These are phyloP conservation scores for Coemansia sp. DNA, from an alignment of 192 early-diverging fungal genomes.

Conservation along the genomic window DNA sequence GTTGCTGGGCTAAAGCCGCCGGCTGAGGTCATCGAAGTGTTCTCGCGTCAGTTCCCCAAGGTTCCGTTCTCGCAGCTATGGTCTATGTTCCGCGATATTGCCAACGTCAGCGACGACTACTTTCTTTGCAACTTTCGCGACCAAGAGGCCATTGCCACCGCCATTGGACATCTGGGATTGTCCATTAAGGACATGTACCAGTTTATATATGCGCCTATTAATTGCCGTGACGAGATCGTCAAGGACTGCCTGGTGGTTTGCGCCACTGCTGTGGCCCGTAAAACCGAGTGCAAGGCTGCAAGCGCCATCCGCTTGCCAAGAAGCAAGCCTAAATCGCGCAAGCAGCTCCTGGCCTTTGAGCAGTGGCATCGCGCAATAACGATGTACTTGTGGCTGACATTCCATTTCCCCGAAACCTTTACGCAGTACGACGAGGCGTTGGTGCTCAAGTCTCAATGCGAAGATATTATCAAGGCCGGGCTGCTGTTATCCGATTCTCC, in stretches of 20 bases:
- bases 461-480: constrained; percentile 51
- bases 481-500: constrained; percentile 12
- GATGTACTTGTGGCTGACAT: constrained; percentile 87
- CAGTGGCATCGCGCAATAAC: constrained; percentile 73
- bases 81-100: constrained; percentile 73
- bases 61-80: constrained; percentile 63
- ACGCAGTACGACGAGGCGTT: constrained; percentile 49
- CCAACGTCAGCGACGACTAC: constrained; percentile 65
- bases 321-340: constrained; percentile 16
- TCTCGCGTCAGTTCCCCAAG: constrained; percentile 67
- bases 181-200: constrained; percentile 68
- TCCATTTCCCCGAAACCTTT: constrained; percentile 61
- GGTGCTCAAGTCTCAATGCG: constrained; percentile 55
- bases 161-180: constrained; percentile 61
- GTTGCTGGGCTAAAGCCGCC: constrained; percentile 74
- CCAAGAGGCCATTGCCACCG: constrained; percentile 63
- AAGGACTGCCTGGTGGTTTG: constrained; percentile 21
- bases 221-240: constrained; percentile 35
- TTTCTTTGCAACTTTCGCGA: constrained; percentile 74
- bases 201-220: constrained; percentile 67
- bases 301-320: constrained; percentile 56
- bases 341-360: constrained; percentile 62
- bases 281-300: constrained; percentile 47
- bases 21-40: constrained; percentile 73
- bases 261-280: constrained; percentile 28